A percentile compares a stretch with the other conserved stretches of the same genome.
phyloP scores from a whole-genome alignment of 495 filamentous ascomycete genomes.

The Aspergillus biplanus region DNA sequence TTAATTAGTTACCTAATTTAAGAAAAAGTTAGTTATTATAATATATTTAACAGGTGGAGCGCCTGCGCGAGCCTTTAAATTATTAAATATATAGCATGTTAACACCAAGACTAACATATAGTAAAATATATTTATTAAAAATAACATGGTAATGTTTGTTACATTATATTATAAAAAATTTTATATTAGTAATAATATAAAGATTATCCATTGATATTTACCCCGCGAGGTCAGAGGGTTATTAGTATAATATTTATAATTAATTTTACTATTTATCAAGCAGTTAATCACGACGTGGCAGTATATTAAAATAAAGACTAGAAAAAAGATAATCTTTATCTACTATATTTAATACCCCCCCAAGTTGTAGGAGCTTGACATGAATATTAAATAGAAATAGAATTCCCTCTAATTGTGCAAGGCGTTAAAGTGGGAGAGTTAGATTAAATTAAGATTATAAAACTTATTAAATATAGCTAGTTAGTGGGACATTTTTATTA shows the following conservation, averaged over 20 bases:
- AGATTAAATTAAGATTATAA: neutral
- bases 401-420: neutral
- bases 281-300: neutral
- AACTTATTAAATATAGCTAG: neutral
- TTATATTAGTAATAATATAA: no score
- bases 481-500: conserved; percentile 2
- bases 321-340: neutral
- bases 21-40: no score
- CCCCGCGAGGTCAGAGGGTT: neutral
- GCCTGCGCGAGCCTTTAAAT: no score
- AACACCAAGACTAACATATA: no score
- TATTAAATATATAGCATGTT: no score
- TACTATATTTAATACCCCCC: no score
- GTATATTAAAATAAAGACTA: neutral
- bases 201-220: no score
- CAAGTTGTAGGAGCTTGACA: neutral
- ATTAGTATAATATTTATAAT: neutral
- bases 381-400: neutral
- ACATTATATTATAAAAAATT: no score
- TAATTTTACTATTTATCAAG: neutral
- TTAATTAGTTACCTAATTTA: no score
- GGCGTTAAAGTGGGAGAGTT: neutral
- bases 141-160: no score
- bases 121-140: no score
- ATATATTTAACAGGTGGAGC: no score